Percentiles rank a stretch among this genome's conserved stretches.
phyloP scores from a whole-genome alignment of 495 filamentous ascomycete species.

The Lasiosphaeriaceae sp. region DNA sequence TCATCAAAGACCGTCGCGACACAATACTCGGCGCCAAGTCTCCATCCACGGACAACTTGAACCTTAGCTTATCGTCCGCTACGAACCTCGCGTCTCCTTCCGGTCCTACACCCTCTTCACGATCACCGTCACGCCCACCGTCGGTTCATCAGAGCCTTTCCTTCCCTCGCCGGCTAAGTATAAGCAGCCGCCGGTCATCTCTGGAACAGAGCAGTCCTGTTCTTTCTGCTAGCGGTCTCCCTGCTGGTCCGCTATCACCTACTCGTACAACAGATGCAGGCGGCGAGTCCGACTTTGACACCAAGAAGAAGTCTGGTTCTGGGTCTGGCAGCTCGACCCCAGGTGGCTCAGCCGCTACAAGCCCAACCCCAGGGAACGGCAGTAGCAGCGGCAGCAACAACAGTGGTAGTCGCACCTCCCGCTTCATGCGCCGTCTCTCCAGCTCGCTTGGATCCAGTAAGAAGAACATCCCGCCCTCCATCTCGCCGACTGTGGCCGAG shows the following conservation, averaged over 20 bases:
- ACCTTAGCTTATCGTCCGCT: conserved; percentile 21
- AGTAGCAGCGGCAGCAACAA: conserved; percentile 59
- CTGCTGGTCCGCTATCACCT: conserved; percentile 20
- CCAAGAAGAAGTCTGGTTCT: conserved; percentile 6
- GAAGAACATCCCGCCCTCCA: conserved; percentile 53
- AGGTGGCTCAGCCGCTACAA: conserved; percentile 12
- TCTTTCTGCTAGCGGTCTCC: conserved; percentile 5
- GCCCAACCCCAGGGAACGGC: conserved; percentile 52
- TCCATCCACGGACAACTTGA: conserved; percentile 38
- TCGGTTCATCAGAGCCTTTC: conserved; percentile 32
- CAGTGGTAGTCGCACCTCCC: conserved; percentile 58
- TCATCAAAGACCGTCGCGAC: conserved; percentile 48
- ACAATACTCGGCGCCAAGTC: conserved; percentile 33
- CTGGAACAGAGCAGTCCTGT: conserved; percentile 23
- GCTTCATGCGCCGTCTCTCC: conserved; percentile 78
- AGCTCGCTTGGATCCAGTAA: conserved; percentile 56
- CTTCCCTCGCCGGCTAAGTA: conserved; percentile 39
- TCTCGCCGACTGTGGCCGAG: conserved; percentile 61
- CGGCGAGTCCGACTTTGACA: conserved; percentile 30
- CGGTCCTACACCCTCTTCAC: conserved; percentile 16
- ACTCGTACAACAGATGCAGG: conserved; percentile 28
- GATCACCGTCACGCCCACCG: conserved; percentile 42
- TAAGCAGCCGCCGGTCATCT: conserved; percentile 44
- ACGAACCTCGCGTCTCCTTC: conserved; percentile 24
- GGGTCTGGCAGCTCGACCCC: conserved; percentile 16